Evolutionary conservation across 2,329 filamentous ascomycete genomes (phyloP).

Genomic region (Xylariaceae sp.): DNA sequence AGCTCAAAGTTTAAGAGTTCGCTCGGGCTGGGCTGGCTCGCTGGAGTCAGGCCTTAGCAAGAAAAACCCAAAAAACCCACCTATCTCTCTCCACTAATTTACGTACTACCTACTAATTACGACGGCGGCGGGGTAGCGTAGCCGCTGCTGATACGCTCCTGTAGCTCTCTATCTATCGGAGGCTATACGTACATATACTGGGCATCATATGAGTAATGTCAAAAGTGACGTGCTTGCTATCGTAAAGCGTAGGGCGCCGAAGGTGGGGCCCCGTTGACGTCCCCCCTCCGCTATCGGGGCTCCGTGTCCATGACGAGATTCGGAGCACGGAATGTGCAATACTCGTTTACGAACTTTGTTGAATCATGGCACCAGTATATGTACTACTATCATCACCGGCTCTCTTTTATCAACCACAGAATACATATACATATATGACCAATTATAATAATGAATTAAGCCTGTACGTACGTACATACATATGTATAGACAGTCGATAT

Average conservation of each 20-base stretch:
- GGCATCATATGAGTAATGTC: no score
- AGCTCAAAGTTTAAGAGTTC: neutral
- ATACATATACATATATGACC: no score
- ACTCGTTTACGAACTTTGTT: no score
- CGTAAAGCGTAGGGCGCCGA: conserved; percentile 6
- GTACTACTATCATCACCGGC: no score
- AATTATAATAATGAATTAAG: no score
- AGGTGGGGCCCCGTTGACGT: conserved; percentile 6
- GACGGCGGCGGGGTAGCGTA: conserved; percentile 6
- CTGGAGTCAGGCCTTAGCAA: conserved; percentile 2
- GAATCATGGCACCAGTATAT: no score
- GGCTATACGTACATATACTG: no score
- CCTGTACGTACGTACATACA: no score
- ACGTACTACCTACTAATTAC: conserved; percentile 10
- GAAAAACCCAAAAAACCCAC: conserved; percentile 8
- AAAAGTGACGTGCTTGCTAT: conserved; percentile 4
- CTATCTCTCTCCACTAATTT: conserved; percentile 19
- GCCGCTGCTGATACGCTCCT: neutral
- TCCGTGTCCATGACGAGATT: conserved; percentile 5
- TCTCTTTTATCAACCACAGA: no score
- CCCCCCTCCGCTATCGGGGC: conserved; percentile 26
- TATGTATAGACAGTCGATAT: no score
- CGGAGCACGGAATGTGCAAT: neutral
- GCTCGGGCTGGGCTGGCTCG: neutral
- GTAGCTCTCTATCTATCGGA: neutral